Evolutionary conservation across 108 stramenopile species (phyloP).

Genomic region (Chaetoceros tenuissimus): DNA sequence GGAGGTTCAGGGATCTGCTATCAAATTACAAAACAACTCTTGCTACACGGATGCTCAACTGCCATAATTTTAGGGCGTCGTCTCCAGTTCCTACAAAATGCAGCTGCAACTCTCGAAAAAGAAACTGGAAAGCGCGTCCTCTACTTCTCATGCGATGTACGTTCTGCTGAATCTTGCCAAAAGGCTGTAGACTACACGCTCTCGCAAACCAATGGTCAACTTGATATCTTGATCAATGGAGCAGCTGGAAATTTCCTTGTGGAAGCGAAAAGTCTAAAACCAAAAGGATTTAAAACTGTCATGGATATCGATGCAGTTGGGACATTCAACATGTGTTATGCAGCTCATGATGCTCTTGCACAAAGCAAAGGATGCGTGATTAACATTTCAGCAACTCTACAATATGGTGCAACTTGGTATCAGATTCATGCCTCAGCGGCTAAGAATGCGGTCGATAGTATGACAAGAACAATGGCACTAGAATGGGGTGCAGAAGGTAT

Average conservation of each 20-base stretch:
- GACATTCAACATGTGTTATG: conserved; percentile 85
- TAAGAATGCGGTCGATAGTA: conserved; percentile 85
- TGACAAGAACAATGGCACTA: conserved; percentile 84
- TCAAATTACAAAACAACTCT: conserved; percentile 69
- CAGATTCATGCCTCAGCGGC: conserved; percentile 91
- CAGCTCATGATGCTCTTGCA: conserved; percentile 63
- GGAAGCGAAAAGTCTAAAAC: conserved; percentile 62
- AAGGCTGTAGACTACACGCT: conserved; percentile 46
- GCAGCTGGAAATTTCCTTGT: conserved; percentile 93
- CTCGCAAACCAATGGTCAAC: conserved; percentile 35
- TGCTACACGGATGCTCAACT: conserved; percentile 59
- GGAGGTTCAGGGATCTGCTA: conserved; percentile 82
- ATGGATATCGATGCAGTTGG: conserved; percentile 91
- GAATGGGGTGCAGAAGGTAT: conserved; percentile 89
- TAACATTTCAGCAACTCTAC: conserved; percentile 87
- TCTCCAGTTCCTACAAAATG: conserved; percentile 54
- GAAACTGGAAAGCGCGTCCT: not conserved
- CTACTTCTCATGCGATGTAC: conserved; percentile 70
- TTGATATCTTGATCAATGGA: conserved; percentile 83
- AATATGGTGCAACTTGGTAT: conserved; percentile 87
- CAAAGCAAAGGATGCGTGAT: conserved; percentile 46
- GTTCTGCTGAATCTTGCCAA: conserved; percentile 50
- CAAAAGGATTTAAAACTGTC: conserved; percentile 89
- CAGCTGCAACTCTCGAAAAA: conserved; percentile 23
- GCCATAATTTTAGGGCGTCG: conserved; percentile 77